Evolutionary conservation across 1,139 yeast species (phyloP), one percentile per base, ranked within the genome.

Genomic region (Saccharomyces hybrid): DNA sequence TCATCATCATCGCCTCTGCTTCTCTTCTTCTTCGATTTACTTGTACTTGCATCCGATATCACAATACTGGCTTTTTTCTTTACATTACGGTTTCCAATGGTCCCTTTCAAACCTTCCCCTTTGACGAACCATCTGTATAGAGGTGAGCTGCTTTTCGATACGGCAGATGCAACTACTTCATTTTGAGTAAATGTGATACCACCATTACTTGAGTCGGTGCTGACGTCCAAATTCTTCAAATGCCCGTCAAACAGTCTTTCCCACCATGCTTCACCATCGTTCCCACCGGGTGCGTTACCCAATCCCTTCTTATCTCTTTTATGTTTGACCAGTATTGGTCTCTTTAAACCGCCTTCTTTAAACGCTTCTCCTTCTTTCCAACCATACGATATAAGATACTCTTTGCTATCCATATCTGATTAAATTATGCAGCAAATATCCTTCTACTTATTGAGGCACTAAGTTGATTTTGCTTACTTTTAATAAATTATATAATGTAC

Each of bases 351-450:
- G 3, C 96, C 97, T 50, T 77, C 70, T 61, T 78, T 80, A 47
- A 93, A 74, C 0, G 96, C 95, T 61, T 89, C 88, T 4, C 98
- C 98, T 62, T 88, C 93, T 54, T 77, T 76, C 99, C 99, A 93
- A 14, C 98, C 98, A 64, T 78, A 89, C 2, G 88, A 81, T 68
- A 79, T 76, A 58, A 93, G 73, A 67, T 91, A 93, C 53, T 73
- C 78, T 52, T 78, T 79, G 46, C 96, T 83, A 70, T 93, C 82
- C 96, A 91, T 91, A 16, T 16, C 42, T 16, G 23, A 38, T 11
- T 38, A 20, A 20, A 2, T 20, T 14, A 16, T 16, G 7, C 16
- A 2, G 8, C 8, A 9, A 16, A 8, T 16, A 34, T 14, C 16
- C 23, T 5, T 29, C 42, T 27, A 31, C 56, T 48, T 28, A 49